phyloP scores from a whole-genome alignment of 75 land plant genomes.

The Chamaecyparis obtusa region DNA sequence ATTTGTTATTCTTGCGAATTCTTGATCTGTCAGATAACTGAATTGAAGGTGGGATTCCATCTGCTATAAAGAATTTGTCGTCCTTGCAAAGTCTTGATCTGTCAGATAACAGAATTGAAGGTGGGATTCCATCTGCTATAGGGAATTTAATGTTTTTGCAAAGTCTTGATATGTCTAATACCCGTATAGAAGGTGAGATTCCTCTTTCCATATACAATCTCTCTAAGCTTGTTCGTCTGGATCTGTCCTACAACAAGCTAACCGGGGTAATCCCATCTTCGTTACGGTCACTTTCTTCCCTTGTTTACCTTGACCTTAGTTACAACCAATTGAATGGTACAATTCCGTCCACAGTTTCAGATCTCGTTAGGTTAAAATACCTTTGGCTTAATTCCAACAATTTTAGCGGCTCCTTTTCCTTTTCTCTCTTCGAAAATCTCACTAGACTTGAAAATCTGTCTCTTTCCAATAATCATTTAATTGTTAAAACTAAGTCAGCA shows the following conservation, averaged over 20 bases:
- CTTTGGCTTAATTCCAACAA: not conserved
- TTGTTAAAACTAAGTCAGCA: not conserved
- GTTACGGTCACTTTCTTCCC: not conserved
- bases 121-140: no score
- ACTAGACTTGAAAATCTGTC: not conserved
- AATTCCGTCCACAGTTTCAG: not conserved
- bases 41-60: no score
- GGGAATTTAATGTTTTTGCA: no score
- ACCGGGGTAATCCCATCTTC: not conserved
- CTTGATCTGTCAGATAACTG: not conserved
- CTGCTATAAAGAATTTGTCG: no score
- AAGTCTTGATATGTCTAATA: not conserved
- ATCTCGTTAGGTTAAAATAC: not conserved
- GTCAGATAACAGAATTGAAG: no score
- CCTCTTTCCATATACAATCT: not conserved
- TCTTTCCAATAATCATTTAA: constrained; percentile 17
- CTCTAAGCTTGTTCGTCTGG: not conserved
- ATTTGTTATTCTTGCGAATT: not conserved
- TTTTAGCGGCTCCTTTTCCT: not conserved
- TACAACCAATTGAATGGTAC: not conserved
- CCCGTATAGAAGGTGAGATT: not conserved
- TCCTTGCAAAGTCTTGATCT: no score
- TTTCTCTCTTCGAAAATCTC: not conserved
- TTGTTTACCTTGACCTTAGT: not conserved
- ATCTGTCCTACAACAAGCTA: not conserved